Evolutionary conservation across 2,329 filamentous ascomycete species (phyloP).

Genomic region (Coleophoma crateriformis): DNA sequence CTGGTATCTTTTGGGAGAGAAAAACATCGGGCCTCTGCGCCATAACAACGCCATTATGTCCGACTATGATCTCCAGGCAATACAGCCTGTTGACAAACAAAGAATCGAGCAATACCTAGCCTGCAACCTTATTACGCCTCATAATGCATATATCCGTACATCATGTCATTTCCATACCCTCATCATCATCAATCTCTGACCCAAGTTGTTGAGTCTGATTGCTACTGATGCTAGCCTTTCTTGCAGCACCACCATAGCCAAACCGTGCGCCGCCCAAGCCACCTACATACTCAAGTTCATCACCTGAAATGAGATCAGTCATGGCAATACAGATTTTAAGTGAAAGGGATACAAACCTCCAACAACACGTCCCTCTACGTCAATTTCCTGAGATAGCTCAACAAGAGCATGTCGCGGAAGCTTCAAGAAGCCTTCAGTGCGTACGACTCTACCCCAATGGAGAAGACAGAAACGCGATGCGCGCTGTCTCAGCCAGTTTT

Average conservation of each 20-base stretch:
- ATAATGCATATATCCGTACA: neutral
- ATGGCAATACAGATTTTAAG: constrained; percentile 3
- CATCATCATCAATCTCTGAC: constrained; percentile 54
- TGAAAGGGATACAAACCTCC: constrained; percentile 73
- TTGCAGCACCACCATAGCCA: constrained; percentile 36
- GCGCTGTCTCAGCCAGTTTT: constrained; percentile 88
- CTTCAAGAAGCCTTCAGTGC: constrained; percentile 79
- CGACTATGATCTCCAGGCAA: neutral
- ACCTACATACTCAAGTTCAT: constrained; percentile 35
- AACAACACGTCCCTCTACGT: constrained; percentile 86
- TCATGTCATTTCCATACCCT: constrained; percentile 52
- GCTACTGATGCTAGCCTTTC: constrained; percentile 57
- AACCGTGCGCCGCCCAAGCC: constrained; percentile 43
- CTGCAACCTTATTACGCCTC: neutral
- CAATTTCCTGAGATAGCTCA: constrained; percentile 88
- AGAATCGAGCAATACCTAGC: neutral
- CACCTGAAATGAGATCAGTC: constrained; percentile 16
- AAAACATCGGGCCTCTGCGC: too few relatives aligned
- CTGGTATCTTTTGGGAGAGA: too few relatives aligned
- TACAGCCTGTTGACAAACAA: neutral
- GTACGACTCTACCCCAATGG: constrained; percentile 91
- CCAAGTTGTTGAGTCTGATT: constrained; percentile 47
- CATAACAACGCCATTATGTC: too few relatives aligned
- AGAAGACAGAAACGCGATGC: constrained; percentile 85
- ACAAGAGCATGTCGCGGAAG: constrained; percentile 76